phyloP scores from a whole-genome alignment of 768 basidiomycete species.

The Fomitopsis serialis region DNA sequence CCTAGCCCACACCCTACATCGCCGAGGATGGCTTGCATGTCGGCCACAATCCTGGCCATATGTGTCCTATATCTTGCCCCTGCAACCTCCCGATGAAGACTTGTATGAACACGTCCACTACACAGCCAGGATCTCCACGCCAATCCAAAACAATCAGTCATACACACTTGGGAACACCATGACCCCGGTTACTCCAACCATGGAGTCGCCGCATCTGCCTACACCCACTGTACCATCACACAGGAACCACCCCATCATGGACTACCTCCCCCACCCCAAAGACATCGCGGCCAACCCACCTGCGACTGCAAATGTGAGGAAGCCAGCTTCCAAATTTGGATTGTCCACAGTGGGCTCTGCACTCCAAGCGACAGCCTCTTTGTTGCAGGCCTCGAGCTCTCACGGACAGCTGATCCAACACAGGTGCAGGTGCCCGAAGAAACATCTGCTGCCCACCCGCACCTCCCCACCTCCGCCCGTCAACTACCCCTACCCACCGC shows the following conservation, averaged over 20 bases:
- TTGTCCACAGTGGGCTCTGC: no score
- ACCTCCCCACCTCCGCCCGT: constrained; percentile 7
- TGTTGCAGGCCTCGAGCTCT: neutral
- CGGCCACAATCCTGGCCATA: neutral
- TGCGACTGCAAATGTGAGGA: no score
- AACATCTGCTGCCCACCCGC: constrained; percentile 4
- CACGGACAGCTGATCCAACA: constrained; percentile 1
- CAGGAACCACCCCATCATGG: neutral
- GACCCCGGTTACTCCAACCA: constrained; percentile 9
- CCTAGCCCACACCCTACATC: neutral
- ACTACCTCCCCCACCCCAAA: constrained; percentile 5
- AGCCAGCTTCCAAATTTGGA: no score
- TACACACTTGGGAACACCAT: constrained; percentile 17
- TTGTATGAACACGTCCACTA: neutral
- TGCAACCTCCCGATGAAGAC: neutral
- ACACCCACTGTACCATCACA: neutral
- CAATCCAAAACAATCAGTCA: constrained; percentile 3
- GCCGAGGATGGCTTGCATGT: neutral
- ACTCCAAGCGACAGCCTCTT: neutral
- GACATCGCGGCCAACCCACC: no score
- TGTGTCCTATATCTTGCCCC: neutral
- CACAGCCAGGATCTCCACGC: neutral
- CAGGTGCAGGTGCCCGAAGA: constrained; percentile 16
- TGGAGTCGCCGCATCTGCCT: neutral
- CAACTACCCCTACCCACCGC: constrained; percentile 14